phyloP scores from a whole-genome alignment of 2,329 filamentous ascomycete genomes.

The Chrysosporium queenslandicum region DNA sequence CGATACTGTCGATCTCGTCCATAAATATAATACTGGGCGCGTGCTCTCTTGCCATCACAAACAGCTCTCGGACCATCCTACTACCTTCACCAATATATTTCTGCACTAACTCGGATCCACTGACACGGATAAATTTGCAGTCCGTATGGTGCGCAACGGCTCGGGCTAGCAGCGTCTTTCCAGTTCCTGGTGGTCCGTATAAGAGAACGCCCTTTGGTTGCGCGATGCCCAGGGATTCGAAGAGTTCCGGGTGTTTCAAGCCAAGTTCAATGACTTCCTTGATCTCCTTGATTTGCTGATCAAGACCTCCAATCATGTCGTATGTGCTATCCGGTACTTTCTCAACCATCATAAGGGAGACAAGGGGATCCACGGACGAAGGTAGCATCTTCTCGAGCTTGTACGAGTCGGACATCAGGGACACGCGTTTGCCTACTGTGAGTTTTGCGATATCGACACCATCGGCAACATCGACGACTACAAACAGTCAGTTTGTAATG shows the following conservation, averaged over 20 bases:
- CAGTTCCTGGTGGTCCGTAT: slow-evolving; percentile 92
- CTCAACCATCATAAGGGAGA: slow-evolving; percentile 99
- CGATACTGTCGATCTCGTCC: slow-evolving; percentile 99
- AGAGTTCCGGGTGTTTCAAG: slow-evolving; percentile 94
- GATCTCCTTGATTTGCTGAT: slow-evolving; percentile 99
- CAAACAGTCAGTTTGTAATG: not conserved
- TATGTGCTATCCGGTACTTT: slow-evolving; percentile 99
- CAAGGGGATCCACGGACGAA: slow-evolving; percentile 93
- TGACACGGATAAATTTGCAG: slow-evolving; percentile 98
- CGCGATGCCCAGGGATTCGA: slow-evolving; percentile 96
- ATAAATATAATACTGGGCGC: slow-evolving; percentile 99
- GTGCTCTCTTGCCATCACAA: slow-evolving; percentile 98
- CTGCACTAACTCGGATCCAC: slow-evolving; percentile 89
- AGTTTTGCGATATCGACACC: slow-evolving; percentile 91
- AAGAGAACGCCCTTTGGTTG: slow-evolving; percentile 96
- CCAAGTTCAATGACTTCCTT: slow-evolving; percentile 99
- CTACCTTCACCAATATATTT: slow-evolving; percentile 99
- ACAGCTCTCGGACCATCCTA: slow-evolving; percentile 96
- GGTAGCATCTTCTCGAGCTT: slow-evolving; percentile 98
- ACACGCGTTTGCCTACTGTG: slow-evolving; percentile 93
- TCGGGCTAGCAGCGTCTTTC: slow-evolving; percentile 89
- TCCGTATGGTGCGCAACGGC: slow-evolving; percentile 97
- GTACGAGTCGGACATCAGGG: slow-evolving; percentile 91
- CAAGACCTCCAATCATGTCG: slow-evolving; percentile 98
- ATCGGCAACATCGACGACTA: slow-evolving; percentile 93